phyloP scores from a whole-genome alignment of 768 basidiomycete species.

The Rhizopogon rudus region DNA sequence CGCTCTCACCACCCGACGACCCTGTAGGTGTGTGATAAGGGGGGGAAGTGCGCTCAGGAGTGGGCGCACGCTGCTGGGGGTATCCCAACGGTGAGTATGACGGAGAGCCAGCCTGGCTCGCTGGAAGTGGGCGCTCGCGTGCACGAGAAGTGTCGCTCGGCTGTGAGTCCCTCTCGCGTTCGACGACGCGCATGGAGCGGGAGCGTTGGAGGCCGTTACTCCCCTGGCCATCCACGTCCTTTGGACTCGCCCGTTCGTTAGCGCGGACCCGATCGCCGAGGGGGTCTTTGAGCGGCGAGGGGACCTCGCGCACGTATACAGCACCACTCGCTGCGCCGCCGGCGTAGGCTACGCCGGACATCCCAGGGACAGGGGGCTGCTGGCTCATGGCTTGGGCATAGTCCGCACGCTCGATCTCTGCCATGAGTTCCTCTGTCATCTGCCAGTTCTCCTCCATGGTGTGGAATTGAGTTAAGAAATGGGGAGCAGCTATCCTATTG shows the following conservation, averaged over 20 bases:
- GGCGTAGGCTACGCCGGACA: constrained; percentile 42
- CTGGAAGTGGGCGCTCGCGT: constrained; percentile 24
- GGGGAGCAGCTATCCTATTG: constrained; percentile 48
- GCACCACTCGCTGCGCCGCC: constrained; percentile 39
- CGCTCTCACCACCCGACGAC: constrained; percentile 41
- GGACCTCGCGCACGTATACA: constrained; percentile 27
- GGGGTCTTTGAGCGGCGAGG: constrained; percentile 45
- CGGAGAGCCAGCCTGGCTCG: constrained; percentile 32
- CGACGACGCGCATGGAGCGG: constrained; percentile 32
- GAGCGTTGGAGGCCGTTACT: constrained; percentile 15
- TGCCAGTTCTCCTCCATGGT: constrained; percentile 55
- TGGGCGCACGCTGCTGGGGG: constrained; percentile 37
- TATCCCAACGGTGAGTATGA: constrained; percentile 38
- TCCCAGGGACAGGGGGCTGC: constrained; percentile 30
- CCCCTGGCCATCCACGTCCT: constrained; percentile 40
- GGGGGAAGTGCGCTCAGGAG: constrained; percentile 51
- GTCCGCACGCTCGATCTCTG: constrained; percentile 70
- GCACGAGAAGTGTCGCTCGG: constrained; percentile 19
- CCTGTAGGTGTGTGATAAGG: constrained; percentile 44
- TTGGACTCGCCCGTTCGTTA: constrained; percentile 51
- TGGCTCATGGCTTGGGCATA: constrained; percentile 52
- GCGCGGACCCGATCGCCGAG: constrained; percentile 51
- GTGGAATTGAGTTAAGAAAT: constrained; percentile 53
- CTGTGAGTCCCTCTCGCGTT: constrained; percentile 40
- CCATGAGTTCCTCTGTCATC: constrained; percentile 65